phyloP scores from a whole-genome alignment of 2,329 filamentous ascomycete species.

The Fusarium sterilihyphosum region DNA sequence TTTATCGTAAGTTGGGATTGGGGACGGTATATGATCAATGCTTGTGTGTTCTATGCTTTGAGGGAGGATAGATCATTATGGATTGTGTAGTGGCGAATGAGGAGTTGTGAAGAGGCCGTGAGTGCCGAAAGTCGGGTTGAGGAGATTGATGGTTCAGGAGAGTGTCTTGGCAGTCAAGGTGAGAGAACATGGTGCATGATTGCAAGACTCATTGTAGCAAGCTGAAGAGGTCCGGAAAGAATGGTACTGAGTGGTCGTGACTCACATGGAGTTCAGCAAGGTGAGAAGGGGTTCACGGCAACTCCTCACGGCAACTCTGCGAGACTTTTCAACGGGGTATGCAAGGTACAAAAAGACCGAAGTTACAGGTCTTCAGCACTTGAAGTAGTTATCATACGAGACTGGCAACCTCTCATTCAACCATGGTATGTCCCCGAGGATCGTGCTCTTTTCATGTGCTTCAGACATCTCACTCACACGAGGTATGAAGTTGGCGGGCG shows the following conservation, averaged over 20 bases:
- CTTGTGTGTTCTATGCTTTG: background rate
- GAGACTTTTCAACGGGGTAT: background rate
- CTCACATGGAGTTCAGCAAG: background rate
- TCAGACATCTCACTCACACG: rapidly evolving
- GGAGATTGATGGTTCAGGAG: background rate
- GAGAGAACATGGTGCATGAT: background rate
- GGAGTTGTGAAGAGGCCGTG: background rate
- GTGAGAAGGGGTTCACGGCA: too few species aligned
- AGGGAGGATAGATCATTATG: background rate
- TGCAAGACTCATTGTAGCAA: too few species aligned
- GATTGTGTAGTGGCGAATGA: background rate
- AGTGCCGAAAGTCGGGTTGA: background rate
- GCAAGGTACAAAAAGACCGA: background rate
- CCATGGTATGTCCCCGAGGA: rapidly evolving
- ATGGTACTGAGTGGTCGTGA: rapidly evolving
- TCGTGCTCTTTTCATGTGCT: rapidly evolving
- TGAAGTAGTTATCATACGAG: rapidly evolving
- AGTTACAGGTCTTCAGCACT: background rate
- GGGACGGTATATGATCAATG: background rate
- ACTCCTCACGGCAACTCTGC: too few species aligned
- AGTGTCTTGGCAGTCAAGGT: background rate
- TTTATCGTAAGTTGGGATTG: background rate
- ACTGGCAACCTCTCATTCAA: background rate
- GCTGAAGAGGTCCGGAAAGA: background rate
- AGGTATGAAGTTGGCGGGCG: rapidly evolving